Evolutionary conservation across 2,329 filamentous ascomycete species (phyloP), one percentile per base, ranked within the genome.

Genomic region (Paraphaeosphaeria sporulosa): DNA sequence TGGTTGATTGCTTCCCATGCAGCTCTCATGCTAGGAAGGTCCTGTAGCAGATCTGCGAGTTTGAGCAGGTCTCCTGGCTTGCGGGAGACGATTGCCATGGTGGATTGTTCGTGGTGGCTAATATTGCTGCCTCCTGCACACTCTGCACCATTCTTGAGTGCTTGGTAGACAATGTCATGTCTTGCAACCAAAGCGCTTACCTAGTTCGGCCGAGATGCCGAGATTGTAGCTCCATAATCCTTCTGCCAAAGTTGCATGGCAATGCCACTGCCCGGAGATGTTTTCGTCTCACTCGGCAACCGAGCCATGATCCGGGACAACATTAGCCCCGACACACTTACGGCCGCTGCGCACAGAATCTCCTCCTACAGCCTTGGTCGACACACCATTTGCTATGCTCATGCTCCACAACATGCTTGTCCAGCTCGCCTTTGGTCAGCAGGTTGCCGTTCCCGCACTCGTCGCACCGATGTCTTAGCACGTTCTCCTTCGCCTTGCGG

Each of bases 321-420:
- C 15, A 9, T n/a, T 36, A 6, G 36, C 13, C 38, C 17, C 25
- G 1, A 47, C 8, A 30, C n/a, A n/a, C 42, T 25, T 30, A 40
- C 32, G 50, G 51, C 51, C 57, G 59, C 4, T 58, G 60, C 10
- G 53, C 61, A 49, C 73, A 75, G 38, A 75, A 75, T 25, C 73
- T 66, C 25, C 73, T 66, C 30, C 38, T 43, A 50, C 73, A 75
- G 2, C 42, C 51, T 8, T 40, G 40, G 1, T 64, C 55, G 9
- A 58, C 36, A 34, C 73, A 75, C 4, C 32, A 57, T 15, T 44
- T 55, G 40, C 58, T 64, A 57, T 76, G 72, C 23, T 59, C 51
- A 61, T 76, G 71, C 52, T 76, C 73, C 6, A 64, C 48, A 3
- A 55, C 44, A 55, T 75, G 73, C 38, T 59, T 70, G 12, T 69